phyloP scores from a whole-genome alignment of 176 grass and related monocot genomes.

The Pharus latifolius region DNA sequence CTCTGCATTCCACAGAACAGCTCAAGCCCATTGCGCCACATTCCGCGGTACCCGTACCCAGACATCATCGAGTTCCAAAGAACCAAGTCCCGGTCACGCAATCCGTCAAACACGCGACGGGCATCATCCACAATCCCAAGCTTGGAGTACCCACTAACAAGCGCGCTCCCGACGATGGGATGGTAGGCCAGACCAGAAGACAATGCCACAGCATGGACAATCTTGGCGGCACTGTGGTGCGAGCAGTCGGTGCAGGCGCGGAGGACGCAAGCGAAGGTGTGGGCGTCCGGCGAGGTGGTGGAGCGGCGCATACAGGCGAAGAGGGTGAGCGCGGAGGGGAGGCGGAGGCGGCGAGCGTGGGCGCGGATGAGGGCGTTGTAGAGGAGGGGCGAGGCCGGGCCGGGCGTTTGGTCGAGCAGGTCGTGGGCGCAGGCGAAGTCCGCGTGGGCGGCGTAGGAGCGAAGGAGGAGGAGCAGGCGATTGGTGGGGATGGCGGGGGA shows the following conservation, averaged over 20 bases:
- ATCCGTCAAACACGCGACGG: constrained; percentile 25
- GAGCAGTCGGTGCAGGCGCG: constrained; percentile 46
- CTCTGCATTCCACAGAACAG: constrained; percentile 31
- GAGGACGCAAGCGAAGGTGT: constrained; percentile 61
- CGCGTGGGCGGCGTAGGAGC: constrained; percentile 25
- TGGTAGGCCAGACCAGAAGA: constrained; percentile 9
- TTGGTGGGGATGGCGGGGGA: background rate
- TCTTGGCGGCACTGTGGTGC: background rate
- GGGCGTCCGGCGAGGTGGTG: constrained; percentile 24
- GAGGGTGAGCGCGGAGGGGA: constrained; percentile 17
- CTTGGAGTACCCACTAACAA: constrained; percentile 36
- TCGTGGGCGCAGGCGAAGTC: constrained; percentile 32
- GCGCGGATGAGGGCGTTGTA: constrained; percentile 56
- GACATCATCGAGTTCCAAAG: constrained; percentile 62
- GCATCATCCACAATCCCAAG: constrained; percentile 26
- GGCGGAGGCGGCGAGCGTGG: constrained; percentile 31
- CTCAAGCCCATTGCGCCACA: constrained; percentile 42
- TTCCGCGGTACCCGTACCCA: constrained; percentile 33
- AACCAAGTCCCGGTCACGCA: constrained; percentile 34
- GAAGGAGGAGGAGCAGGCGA: constrained; percentile 35
- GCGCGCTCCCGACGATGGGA: constrained; percentile 27
- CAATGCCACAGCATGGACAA: background rate
- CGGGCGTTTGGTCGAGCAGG: constrained; percentile 38
- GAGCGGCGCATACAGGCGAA: constrained; percentile 38
- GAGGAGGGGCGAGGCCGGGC: constrained; percentile 23